Evolutionary conservation across 257 asterid species (phyloP).

Genomic region (Solanum pennellii): DNA sequence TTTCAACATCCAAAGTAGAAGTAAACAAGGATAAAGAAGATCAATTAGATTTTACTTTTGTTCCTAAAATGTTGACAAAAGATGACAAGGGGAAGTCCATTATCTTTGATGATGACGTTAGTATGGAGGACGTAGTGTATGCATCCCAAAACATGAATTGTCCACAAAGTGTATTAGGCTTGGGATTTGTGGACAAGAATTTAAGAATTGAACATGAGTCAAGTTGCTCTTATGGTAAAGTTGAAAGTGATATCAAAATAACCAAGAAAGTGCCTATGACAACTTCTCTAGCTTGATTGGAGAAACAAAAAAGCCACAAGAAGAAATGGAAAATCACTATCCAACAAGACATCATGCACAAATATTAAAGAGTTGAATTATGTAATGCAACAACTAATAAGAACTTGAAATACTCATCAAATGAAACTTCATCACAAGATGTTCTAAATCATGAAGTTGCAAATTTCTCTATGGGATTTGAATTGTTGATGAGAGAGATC

Average conservation of each 20-base stretch:
- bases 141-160: constrained; percentile 5
- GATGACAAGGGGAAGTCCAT: constrained; percentile 24
- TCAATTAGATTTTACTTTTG: not conserved
- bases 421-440: constrained; percentile 7
- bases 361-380: not conserved
- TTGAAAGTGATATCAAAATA: not conserved
- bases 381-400: constrained; percentile 4
- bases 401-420: not conserved
- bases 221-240: not conserved
- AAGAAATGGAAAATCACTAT: not conserved
- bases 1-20: not conserved
- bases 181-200: constrained; percentile 17
- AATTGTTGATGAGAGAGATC: constrained; percentile 4
- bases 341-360: not conserved
- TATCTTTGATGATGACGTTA: not conserved
- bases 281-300: not conserved
- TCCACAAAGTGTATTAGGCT: not conserved
- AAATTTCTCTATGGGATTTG: constrained; percentile 38
- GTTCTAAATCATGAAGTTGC: constrained; percentile 5
- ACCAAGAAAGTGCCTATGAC: not conserved
- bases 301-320: not conserved
- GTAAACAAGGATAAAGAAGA: not conserved
- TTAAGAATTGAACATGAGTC: constrained; percentile 12
- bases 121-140: not conserved
- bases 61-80: not conserved